phyloP scores from a whole-genome alignment of 2,329 filamentous ascomycete genomes.

The Thermochaetoides dissita region DNA sequence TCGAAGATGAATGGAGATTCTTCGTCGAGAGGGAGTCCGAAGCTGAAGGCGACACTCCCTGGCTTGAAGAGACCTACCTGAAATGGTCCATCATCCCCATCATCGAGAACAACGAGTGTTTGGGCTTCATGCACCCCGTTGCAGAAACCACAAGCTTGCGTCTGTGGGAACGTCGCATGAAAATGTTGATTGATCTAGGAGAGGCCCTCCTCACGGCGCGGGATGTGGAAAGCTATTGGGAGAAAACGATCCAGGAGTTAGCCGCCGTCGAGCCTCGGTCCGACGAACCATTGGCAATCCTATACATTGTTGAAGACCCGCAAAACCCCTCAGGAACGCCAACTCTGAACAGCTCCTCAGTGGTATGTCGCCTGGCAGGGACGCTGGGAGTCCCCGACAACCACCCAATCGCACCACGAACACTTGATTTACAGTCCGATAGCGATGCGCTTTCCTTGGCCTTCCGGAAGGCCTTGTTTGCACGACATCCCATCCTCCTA shows the following conservation, averaged over 20 bases:
- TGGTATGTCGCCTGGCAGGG: slow-evolving; percentile 29
- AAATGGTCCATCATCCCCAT: slow-evolving; percentile 35
- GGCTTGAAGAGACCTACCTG: slow-evolving; percentile 32
- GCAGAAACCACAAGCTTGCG: slow-evolving; percentile 33
- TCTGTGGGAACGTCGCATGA: slow-evolving; percentile 34
- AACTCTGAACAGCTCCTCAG: slow-evolving; percentile 18
- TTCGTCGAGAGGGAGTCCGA: slow-evolving; percentile 28
- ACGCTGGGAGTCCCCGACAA: slow-evolving; percentile 30
- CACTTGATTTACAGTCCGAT: slow-evolving; percentile 23
- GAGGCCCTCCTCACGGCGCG: slow-evolving; percentile 29
- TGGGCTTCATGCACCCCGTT: slow-evolving; percentile 34
- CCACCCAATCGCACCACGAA: slow-evolving; percentile 28
- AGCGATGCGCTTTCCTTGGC: slow-evolving; percentile 25
- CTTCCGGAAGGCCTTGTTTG: slow-evolving; percentile 26
- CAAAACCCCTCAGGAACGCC: slow-evolving; percentile 17
- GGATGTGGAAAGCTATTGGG: slow-evolving; percentile 35
- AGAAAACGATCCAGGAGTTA: slow-evolving; percentile 29
- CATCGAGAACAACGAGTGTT: slow-evolving; percentile 25
- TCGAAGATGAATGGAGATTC: slow-evolving; percentile 31
- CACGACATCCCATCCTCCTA: slow-evolving; percentile 26
- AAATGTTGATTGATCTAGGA: slow-evolving; percentile 35
- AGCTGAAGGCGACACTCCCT: slow-evolving; percentile 16
- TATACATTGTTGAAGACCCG: slow-evolving; percentile 35
- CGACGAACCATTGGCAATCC: slow-evolving; percentile 36
- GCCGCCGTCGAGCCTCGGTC: slow-evolving; percentile 29